Base-by-base conservation (phyloP, 306 rosid genomes). In the Neltuma alba region DNA sequence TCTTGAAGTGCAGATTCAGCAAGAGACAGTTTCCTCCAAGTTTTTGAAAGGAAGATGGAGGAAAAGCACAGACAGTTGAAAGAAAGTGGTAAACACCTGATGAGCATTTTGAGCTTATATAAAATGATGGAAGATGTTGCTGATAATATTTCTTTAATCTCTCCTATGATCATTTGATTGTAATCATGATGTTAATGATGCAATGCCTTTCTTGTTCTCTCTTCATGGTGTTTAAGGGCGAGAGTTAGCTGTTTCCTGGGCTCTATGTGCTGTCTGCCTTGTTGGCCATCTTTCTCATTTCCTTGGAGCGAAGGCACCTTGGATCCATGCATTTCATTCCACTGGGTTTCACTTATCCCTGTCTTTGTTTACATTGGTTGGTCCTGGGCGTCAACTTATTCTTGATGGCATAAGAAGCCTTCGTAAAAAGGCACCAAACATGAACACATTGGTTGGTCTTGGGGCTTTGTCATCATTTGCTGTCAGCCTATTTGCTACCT, bases 391-490 rank as follows among this genome's bases (percentile, higher is more conserved):
- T 82, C 92, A 84, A 74, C 97, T 91, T 81, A 92, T 94, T 75
- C 66, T 91, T 60, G 99, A 94, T 76, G 99, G 99, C 75, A 76
- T 92, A 83, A 92, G 87, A 83, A 94, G 99, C 70, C 94, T 94
- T 76, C 65, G 88, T 38, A 94, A 83, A 90, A 84, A 87, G 83
- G 86, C 94, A 5, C 99, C 99, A 75, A 94, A 94, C 86, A 94
- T 94, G 99, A 94, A 94, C 80, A 91, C 97, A 76, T 85, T 94
- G 88, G 99, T 94, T 82, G 97, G 97, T 89, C 95, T 94, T 75
- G 99, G 99, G 76, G 97, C 99, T 83, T 34, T 94, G 79, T 94
- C 99, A n/a, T 94, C 99, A 74, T 94, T 94, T 85, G 76, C 95
- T 72, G 97, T 94, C 92, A 94, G 99, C 64, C 84, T 95, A 81